Evolutionary conservation across 768 basidiomycete species (phyloP), one percentile per base, ranked within the genome.

Genomic region (Piloderma croceum): DNA sequence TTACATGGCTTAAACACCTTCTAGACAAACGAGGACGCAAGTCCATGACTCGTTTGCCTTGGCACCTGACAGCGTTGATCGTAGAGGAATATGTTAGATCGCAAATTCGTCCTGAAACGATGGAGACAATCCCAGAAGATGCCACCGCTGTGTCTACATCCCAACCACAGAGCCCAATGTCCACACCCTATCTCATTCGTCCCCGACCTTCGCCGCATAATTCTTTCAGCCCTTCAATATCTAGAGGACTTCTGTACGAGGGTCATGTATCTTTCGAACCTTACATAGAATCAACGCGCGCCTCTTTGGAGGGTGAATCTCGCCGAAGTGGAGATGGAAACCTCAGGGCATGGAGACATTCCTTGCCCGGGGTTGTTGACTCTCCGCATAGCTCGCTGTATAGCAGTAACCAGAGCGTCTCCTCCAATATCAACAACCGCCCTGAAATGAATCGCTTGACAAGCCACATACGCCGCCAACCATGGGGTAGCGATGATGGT

Each of bases 1-100:
- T 83, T 34, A 77, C 78, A 6, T 89, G 85, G 86, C 61, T 87
- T 21, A 82, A 77, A 50, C 81, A 86, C 42, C 53, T 73, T 46
- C 63, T 77, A 35, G 74, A 80, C 34, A 76, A 67, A 44, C 68
- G 56, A 39, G 58, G 58, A 29, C 56, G 50, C 33, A 63, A 53
- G 36, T 46, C 50, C 24, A 45, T 48, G 20, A 47, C 41, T 34
- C 69, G 74, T 31, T 67, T 72, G 29, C 71, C 70, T 3, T 80
- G 82, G 79, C 67, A 79, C 54, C 53, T 87, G 35, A 77, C 84
- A 7, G 84, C 86, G 3, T 62, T 82, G 38, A 73, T 83, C 10
- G 67, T 81, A 45, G 81, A 87, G 56, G 78, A 85, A 54, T 85
- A 77, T 50, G 42, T 71, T 17, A 73, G 69, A 46, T 63, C 68